These are phyloP conservation scores for Fusarium anguioides DNA, from an alignment of 2,329 filamentous ascomycete species.

Conservation along the genomic window DNA sequence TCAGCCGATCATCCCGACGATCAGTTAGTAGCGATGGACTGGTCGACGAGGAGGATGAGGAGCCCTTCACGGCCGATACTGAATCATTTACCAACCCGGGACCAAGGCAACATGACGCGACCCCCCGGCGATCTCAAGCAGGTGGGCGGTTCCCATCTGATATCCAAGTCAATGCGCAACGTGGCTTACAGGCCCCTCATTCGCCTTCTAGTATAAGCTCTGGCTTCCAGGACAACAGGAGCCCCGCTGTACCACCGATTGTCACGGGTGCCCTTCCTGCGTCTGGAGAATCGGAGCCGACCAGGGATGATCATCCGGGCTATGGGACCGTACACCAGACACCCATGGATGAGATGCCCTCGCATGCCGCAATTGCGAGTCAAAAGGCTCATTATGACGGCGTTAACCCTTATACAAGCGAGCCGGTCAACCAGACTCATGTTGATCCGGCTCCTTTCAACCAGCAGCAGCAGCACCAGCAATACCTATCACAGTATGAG, in stretches of 20 bases:
- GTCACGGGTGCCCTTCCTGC: conserved; percentile 62
- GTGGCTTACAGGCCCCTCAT: conserved; percentile 82
- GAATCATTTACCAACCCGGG: conserved; percentile 58
- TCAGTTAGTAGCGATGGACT: conserved; percentile 80
- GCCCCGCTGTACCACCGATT: conserved; percentile 69
- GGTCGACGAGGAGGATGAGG: conserved; percentile 78
- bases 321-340: conserved; percentile 60
- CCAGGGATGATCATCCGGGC: conserved; percentile 49
- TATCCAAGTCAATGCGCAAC: conserved; percentile 80
- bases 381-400: conserved; percentile 65
- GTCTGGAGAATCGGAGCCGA: conserved; percentile 48
- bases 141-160: conserved; percentile 98
- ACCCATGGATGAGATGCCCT: conserved; percentile 61
- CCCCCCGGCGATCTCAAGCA: conserved; percentile 80
- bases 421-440: conserved; percentile 50
- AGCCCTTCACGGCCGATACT: conserved; percentile 68
- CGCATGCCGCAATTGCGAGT: conserved; percentile 62
- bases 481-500: conserved; percentile 17
- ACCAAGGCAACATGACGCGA: conserved; percentile 61
- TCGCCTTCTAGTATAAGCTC: conserved; percentile 87
- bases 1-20: conserved; percentile 73
- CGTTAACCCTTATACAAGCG: conserved; percentile 67
- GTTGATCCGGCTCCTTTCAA: conserved; percentile 19
- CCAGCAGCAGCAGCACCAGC: conserved; percentile 22
- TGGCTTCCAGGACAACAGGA: conserved; percentile 62